Conservation (phyloP, 305 asterid species). For the Fraxinus angustifolia region DNA sequence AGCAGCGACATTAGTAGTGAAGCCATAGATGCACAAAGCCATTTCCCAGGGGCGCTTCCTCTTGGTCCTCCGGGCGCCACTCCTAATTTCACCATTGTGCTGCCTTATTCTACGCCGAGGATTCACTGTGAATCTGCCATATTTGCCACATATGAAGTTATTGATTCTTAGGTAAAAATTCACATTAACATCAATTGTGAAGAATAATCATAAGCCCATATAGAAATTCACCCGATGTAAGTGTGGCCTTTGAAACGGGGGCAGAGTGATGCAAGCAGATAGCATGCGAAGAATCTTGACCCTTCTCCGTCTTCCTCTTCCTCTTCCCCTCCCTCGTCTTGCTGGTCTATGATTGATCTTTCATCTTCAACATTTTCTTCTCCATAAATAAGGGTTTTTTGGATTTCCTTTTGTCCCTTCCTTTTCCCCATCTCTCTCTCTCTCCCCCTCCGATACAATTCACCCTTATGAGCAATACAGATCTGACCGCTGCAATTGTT, state of each 20-base stretch:
- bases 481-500: constrained; percentile 30
- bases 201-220: not conserved
- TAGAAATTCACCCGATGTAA: constrained; percentile 58
- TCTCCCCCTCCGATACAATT: constrained; percentile 4
- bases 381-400: constrained; percentile 9
- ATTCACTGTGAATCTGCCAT: constrained; percentile 61
- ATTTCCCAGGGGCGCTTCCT: constrained; percentile 84
- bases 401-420: constrained; percentile 18
- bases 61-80: constrained; percentile 82
- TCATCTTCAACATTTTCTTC: not conserved
- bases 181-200: not conserved
- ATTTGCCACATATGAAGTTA: not conserved
- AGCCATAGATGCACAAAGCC: constrained; percentile 83
- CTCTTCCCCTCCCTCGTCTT: constrained; percentile 7
- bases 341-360: not conserved
- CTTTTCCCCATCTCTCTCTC: constrained; percentile 32
- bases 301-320: constrained; percentile 24
- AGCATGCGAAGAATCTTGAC: constrained; percentile 56
- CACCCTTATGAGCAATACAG: not conserved
- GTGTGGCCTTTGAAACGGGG: constrained; percentile 81
- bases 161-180: not conserved
- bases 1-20: constrained; percentile 63
- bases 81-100: constrained; percentile 77
- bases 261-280: constrained; percentile 63
- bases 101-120: constrained; percentile 83